Evolutionary conservation across 176 grass and related monocot species (phyloP), one percentile per base, ranked within the genome.

Genomic region (Lolium rigidum): DNA sequence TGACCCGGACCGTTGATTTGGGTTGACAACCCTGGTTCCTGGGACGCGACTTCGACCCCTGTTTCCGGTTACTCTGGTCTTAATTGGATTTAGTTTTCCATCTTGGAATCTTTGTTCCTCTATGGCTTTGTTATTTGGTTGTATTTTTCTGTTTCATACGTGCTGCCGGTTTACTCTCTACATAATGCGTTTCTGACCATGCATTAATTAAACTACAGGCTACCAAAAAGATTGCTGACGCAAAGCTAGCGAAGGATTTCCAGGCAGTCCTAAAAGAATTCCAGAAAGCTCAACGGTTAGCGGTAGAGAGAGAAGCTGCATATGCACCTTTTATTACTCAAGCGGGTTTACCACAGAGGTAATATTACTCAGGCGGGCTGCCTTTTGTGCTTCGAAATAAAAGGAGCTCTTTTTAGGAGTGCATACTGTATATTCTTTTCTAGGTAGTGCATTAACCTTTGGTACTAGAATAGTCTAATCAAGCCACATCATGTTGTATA

Each of bases 201-300:
- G 15, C 74, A 77, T 90, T 78, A 12, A 86, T 90, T 78, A 12
- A 86, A 91, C 76, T 77, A 55, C 88, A 98, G 95, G 89, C 91
- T 80, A 95, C 80, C 81, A 98, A 98, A 76, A 98, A 98, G 69
- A 93, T 98, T 83, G 91, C 95, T 41, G 95, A 98, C 81, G 95
- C 95, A 64, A 98, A 98, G 78, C 82, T 98, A 56, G 95, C 95
- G 71, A 98, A 98, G 86, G 95, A 98, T 93, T 98, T 98, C 69
- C 95, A 98, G 89, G 88, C 90, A 67, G 91, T 98, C 20, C 77
- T 98, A 39, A 98, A 95, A 83, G 95, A 98, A 43, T 98, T 98
- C 65, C 95, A 98, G 83, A 98, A 90, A 87, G 87, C 93, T 51
- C 95, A 98, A 63, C 92, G 93, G 17, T 78, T 98, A 78, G 89